Evolutionary conservation across 2,329 filamentous ascomycete species (phyloP).

Genomic region (Cercospora citrullina): DNA sequence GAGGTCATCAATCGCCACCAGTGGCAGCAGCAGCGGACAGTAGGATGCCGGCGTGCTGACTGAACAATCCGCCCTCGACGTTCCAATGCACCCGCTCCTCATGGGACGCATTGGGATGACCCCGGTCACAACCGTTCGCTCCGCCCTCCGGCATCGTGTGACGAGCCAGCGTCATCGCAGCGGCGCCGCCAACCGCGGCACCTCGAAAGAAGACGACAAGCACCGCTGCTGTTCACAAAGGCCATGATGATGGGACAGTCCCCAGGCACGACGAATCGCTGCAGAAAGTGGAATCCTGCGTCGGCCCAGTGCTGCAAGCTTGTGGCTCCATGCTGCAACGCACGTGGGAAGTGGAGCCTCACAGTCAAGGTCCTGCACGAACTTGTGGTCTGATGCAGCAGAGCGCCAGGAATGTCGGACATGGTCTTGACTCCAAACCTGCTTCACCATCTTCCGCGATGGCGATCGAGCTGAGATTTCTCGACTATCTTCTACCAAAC

Average conservation of each 20-base stretch:
- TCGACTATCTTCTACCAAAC: background rate
- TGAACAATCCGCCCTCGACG: background rate
- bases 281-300: conserved; percentile 1
- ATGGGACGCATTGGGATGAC: background rate
- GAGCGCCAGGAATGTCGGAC: background rate
- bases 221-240: background rate
- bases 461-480: background rate
- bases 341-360: background rate
- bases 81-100: background rate
- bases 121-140: background rate
- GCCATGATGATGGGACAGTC: background rate
- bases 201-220: background rate
- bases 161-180: background rate
- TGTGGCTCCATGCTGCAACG: background rate
- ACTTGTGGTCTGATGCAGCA: background rate
- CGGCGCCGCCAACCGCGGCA: background rate
- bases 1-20: background rate
- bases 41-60: background rate
- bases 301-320: background rate
- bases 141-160: background rate
- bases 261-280: background rate
- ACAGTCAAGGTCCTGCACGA: background rate
- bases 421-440: background rate
- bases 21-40: background rate
- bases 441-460: background rate